These are phyloP conservation scores for Centaurea solstitialis DNA, from an alignment of 129 eudicot species.

Conservation along the genomic window DNA sequence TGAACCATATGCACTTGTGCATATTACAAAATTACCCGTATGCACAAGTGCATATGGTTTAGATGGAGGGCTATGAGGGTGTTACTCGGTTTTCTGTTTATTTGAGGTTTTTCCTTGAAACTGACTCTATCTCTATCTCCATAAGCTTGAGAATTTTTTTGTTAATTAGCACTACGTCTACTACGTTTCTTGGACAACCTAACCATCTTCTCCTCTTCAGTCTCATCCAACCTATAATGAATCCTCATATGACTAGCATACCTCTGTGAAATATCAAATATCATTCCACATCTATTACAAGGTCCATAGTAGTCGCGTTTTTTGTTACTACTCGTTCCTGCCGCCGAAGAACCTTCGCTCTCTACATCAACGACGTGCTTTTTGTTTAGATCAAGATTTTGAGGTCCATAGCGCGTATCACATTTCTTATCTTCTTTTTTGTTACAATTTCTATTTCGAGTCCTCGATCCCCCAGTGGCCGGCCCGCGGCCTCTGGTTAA, in stretches of 20 bases:
- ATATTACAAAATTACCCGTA: no score
- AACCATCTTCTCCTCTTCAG: neutral
- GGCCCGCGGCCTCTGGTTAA: neutral
- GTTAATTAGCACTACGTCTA: neutral
- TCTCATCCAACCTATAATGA: neutral
- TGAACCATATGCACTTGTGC: neutral
- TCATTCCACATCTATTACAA: neutral
- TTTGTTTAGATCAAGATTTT: neutral
- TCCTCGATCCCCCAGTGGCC: no score
- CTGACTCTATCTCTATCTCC: neutral
- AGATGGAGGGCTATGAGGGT: no score
- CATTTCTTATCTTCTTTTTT: neutral
- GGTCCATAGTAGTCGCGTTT: slow-evolving; percentile 1
- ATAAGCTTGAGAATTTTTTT: neutral
- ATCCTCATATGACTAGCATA: neutral
- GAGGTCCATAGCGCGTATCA: neutral
- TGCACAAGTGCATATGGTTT: no score
- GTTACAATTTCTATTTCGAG: no score
- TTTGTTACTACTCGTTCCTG: neutral
- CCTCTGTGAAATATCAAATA: neutral
- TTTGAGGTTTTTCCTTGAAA: no score
- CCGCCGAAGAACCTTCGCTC: no score
- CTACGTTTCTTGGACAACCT: neutral
- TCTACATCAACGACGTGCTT: neutral
- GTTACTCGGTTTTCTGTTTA: no score